Evolutionary conservation across 805 yeast species (phyloP).

Genomic region (Priceomyces haplophilus): DNA sequence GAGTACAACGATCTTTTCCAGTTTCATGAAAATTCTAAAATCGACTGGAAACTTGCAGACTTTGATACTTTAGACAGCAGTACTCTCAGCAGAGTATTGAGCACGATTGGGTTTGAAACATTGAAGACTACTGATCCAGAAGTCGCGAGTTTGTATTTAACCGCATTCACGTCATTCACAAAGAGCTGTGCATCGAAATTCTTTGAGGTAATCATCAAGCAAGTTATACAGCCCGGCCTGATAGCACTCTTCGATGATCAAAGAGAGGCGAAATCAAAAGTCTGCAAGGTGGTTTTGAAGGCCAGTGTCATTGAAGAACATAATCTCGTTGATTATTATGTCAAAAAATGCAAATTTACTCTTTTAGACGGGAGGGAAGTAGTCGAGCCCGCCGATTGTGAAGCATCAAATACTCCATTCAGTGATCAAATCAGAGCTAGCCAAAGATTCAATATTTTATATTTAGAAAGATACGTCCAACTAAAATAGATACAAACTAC

Average conservation of each 20-base stretch:
- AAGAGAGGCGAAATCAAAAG: not conserved
- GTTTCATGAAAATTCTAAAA: slow-evolving; percentile 13
- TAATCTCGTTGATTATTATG: slow-evolving; percentile 44
- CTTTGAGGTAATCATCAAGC: slow-evolving; percentile 20
- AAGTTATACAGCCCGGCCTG: not conserved
- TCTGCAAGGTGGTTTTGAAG: slow-evolving; percentile 21
- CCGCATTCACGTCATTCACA: slow-evolving; percentile 52
- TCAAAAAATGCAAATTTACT: slow-evolving; percentile 35
- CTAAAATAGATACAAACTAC: not conserved
- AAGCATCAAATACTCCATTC: slow-evolving; percentile 17
- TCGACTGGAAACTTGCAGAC: slow-evolving; percentile 15
- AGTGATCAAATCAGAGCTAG: slow-evolving; percentile 40
- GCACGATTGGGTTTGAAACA: slow-evolving; percentile 23
- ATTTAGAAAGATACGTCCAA: slow-evolving; percentile 14
- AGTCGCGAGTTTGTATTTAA: slow-evolving; percentile 37
- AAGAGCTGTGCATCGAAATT: slow-evolving; percentile 34
- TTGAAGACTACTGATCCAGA: slow-evolving; percentile 1
- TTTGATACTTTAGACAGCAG: slow-evolving; percentile 14
- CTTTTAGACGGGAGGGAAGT: slow-evolving; percentile 20
- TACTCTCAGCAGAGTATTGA: slow-evolving; percentile 22
- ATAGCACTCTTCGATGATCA: not conserved
- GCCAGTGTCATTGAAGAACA: slow-evolving; percentile 52
- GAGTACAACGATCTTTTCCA: slow-evolving; percentile 19
- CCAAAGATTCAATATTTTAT: slow-evolving; percentile 41
- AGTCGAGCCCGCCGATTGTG: slow-evolving; percentile 15